These are phyloP conservation scores for Starmerella khaoyaiensis DNA, from an alignment of 805 yeast genomes.

Conservation along the genomic window DNA sequence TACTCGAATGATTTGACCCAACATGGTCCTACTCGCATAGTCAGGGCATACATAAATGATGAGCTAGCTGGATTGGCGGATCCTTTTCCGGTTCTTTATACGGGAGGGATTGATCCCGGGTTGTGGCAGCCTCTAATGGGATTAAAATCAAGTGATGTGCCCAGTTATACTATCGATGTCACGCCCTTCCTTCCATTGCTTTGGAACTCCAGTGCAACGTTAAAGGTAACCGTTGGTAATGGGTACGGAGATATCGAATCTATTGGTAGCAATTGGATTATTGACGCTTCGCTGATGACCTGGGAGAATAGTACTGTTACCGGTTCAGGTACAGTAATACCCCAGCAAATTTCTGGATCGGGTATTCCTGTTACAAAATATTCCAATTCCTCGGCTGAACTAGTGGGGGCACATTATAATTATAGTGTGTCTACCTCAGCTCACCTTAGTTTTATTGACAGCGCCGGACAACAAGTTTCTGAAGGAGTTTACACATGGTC, in stretches of 20 bases:
- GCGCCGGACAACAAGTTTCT: background rate
- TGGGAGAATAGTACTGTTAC: slow-evolving; percentile 22
- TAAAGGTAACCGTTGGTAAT: slow-evolving; percentile 40
- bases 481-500: slow-evolving; percentile 1
- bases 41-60: slow-evolving; percentile 51
- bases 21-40: slow-evolving; percentile 33
- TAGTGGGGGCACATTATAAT: slow-evolving; percentile 1
- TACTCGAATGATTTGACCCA: slow-evolving; percentile 27
- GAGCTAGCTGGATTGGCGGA: slow-evolving; percentile 43
- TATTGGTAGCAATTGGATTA: slow-evolving; percentile 23
- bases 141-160: slow-evolving; percentile 56
- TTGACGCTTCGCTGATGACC: slow-evolving; percentile 22
- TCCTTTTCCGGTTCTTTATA: slow-evolving; percentile 61
- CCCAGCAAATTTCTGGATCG: too few species aligned
- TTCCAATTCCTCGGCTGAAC: too few species aligned
- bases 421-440: slow-evolving; percentile 4
- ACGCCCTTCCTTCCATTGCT: slow-evolving; percentile 54
- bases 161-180: slow-evolving; percentile 53
- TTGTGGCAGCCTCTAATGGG: slow-evolving; percentile 77
- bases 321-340: slow-evolving; percentile 18
- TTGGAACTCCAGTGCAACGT: slow-evolving; percentile 38
- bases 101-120: slow-evolving; percentile 72
- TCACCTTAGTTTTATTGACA: background rate
- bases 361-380: too few species aligned
- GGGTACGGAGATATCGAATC: slow-evolving; percentile 14